A percentile compares a stretch with the other conserved stretches of the same genome.
These are phyloP conservation scores for Cystobasidium slooffiae DNA, from an alignment of 1,284 basidiomycete species.

Conservation along the genomic window DNA sequence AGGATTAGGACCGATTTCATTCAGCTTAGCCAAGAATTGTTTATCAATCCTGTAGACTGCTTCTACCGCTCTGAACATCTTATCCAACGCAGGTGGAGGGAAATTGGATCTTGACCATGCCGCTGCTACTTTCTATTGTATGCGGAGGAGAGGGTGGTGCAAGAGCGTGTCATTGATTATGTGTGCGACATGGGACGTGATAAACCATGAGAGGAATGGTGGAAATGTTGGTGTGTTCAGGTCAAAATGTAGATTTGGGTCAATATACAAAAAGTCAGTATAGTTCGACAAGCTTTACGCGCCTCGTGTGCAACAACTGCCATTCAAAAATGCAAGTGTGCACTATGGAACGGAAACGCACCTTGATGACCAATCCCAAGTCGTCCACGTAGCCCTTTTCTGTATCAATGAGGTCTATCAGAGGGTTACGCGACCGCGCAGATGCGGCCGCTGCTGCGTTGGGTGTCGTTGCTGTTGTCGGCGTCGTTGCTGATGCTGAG, in stretches of 20 bases:
- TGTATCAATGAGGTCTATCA: conserved; percentile 89
- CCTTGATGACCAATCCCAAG: conserved; percentile 85
- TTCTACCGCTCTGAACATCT: conserved; percentile 93
- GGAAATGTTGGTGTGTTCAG: neutral
- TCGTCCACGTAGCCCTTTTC: conserved; percentile 93
- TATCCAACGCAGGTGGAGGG: conserved; percentile 86
- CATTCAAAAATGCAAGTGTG: too few relatives aligned
- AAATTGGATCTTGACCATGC: conserved; percentile 96
- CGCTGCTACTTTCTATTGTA: conserved; percentile 81
- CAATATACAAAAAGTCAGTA: too few relatives aligned
- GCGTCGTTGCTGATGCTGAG: neutral
- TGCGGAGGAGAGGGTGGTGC: neutral
- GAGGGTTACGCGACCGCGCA: conserved; percentile 66
- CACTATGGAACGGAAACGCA: conserved; percentile 59
- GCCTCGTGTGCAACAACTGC: too few relatives aligned
- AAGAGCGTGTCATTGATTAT: neutral
- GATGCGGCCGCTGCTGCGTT: neutral
- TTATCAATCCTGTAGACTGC: conserved; percentile 89
- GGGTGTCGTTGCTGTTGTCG: neutral
- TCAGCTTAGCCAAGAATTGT: conserved; percentile 76
- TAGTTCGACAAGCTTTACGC: too few relatives aligned
- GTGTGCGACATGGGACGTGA: neutral
- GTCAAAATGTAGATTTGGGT: too few relatives aligned
- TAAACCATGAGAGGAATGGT: neutral
- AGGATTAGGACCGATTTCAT: conserved; percentile 90